Evolutionary conservation across 164 flowering plant species (phyloP).

Genomic region (Malania oleifera): DNA sequence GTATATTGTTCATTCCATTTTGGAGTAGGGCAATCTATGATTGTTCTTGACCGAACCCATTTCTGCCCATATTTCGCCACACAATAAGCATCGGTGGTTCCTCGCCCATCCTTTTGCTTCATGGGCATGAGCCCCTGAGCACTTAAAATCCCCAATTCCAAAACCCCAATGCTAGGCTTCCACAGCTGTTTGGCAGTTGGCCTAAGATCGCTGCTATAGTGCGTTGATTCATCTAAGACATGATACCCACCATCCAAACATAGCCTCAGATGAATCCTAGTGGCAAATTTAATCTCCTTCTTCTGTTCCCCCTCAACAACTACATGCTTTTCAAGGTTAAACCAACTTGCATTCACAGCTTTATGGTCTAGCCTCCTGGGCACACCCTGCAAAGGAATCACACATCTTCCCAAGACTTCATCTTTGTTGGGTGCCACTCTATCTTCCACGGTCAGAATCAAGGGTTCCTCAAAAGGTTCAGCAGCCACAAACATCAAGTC

Average conservation of each 20-base stretch:
- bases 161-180: slow-evolving; percentile 3
- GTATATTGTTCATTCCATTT: slow-evolving; percentile 8
- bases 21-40: neutral
- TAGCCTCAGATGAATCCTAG: slow-evolving; percentile 5
- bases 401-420: slow-evolving; percentile 4
- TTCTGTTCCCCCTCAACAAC: slow-evolving; percentile 3
- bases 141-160: slow-evolving; percentile 3
- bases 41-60: slow-evolving; percentile 2
- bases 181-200: slow-evolving; percentile 8
- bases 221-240: slow-evolving; percentile 8
- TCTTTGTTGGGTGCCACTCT: slow-evolving; percentile 1
- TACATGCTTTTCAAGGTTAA: slow-evolving; percentile 4
- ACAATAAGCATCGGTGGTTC: slow-evolving; percentile 8
- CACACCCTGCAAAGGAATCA: neutral
- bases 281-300: slow-evolving; percentile 6
- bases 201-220: slow-evolving; percentile 7
- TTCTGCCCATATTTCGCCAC: slow-evolving; percentile 11
- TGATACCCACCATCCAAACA: slow-evolving; percentile 9
- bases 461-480: slow-evolving; percentile 5
- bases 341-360: slow-evolving; percentile 6
- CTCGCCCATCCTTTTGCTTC: slow-evolving; percentile 8
- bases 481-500: too few relatives aligned
- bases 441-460: slow-evolving; percentile 4
- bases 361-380: slow-evolving; percentile 5
- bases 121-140: slow-evolving; percentile 9